phyloP scores from a whole-genome alignment of 2,329 filamentous ascomycete species.

The Ophiocordyceps australis region DNA sequence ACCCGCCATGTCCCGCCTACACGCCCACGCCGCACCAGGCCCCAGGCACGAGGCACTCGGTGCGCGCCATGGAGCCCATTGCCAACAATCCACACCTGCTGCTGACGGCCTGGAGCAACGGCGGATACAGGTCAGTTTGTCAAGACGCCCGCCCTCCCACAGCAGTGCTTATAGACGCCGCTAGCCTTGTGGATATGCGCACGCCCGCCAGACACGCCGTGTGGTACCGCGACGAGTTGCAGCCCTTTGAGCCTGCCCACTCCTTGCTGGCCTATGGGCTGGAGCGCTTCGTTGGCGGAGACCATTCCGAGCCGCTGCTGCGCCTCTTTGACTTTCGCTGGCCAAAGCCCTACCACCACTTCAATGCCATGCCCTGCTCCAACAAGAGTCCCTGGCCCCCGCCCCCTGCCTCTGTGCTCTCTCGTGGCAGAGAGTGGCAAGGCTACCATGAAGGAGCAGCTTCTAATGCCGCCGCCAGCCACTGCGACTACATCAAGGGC shows the following conservation, averaged over 20 bases:
- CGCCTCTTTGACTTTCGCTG: conserved; percentile 37
- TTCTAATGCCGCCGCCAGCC: no score
- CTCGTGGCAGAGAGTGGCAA: no score
- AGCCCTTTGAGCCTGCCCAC: conserved; percentile 24
- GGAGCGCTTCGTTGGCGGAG: conserved; percentile 31
- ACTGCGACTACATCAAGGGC: conserved; percentile 16
- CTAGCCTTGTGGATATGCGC: conserved; percentile 27
- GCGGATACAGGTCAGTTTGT: conserved; percentile 23
- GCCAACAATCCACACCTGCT: conserved; percentile 21
- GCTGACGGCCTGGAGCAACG: conserved; percentile 34
- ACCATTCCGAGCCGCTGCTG: conserved; percentile 21
- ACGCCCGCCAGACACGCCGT: conserved; percentile 25
- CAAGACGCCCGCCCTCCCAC: no score
- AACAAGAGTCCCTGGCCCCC: conserved; percentile 1
- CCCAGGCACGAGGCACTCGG: conserved; percentile 13
- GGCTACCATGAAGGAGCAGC: no score
- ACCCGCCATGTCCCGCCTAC: conserved; percentile 15
- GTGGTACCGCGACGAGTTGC: conserved; percentile 33
- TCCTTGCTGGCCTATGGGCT: conserved; percentile 29
- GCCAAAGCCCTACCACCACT: conserved; percentile 27
- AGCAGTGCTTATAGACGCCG: no score
- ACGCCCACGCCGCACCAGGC: conserved; percentile 4
- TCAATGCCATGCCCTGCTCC: conserved; percentile 26
- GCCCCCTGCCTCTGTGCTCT: no score
- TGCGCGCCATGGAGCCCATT: conserved; percentile 27